These are phyloP conservation scores for Globisporangium nunn DNA, from an alignment of 352 stramenopile species.

Conservation along the genomic window DNA sequence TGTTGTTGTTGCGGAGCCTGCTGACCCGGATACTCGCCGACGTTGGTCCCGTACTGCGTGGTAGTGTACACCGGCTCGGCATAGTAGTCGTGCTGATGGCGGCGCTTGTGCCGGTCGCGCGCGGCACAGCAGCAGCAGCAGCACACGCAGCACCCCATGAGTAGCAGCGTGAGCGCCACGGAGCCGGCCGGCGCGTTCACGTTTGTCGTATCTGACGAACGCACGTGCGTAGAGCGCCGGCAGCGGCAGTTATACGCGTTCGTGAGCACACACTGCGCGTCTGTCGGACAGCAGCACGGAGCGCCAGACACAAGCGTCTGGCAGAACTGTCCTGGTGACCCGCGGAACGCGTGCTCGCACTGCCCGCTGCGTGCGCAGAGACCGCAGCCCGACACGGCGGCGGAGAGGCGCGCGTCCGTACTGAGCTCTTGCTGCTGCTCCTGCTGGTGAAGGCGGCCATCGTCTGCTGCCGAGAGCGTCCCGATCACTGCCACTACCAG, in stretches of 20 bases:
- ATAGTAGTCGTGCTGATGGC: conserved; percentile 23
- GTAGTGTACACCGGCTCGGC: conserved; percentile 17
- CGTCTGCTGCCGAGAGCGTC: too few species aligned
- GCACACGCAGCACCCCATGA: conserved; percentile 35
- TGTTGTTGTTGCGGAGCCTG: conserved; percentile 3
- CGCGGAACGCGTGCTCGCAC: conserved; percentile 59
- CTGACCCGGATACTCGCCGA: conserved; percentile 1
- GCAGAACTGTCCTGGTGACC: conserved; percentile 55
- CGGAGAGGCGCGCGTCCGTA: conserved; percentile 27
- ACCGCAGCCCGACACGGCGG: conserved; percentile 44
- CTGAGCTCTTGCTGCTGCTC: conserved; percentile 1
- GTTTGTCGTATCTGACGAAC: conserved; percentile 11
- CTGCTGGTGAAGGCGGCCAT: background rate
- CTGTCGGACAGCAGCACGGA: conserved; percentile 53
- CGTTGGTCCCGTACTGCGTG: conserved; percentile 31
- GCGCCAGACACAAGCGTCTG: conserved; percentile 38
- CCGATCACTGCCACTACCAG: too few species aligned
- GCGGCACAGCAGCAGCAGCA: conserved; percentile 56
- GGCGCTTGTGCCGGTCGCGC: conserved; percentile 15
- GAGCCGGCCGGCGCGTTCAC: conserved; percentile 17
- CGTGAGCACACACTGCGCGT: conserved; percentile 44
- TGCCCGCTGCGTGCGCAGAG: conserved; percentile 53
- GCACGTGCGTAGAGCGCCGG: conserved; percentile 19
- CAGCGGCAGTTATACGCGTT: conserved; percentile 61
- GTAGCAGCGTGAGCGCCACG: conserved; percentile 15